Evolutionary conservation across 208 protist genomes (phyloP), one percentile per base, ranked within the genome.

Genomic region (Leishmania mexicana): DNA sequence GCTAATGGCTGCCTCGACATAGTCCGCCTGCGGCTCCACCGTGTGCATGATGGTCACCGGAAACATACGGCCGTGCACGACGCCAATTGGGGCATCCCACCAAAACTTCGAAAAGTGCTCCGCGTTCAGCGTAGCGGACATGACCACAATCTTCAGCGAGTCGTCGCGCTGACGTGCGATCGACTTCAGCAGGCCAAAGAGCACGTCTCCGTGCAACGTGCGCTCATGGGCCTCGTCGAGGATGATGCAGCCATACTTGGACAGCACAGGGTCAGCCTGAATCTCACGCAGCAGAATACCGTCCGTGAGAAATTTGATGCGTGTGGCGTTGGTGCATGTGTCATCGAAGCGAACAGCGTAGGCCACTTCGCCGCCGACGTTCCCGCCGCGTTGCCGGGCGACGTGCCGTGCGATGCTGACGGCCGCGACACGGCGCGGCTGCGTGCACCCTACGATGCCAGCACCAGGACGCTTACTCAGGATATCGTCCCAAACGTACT

Each of bases 161-260:
- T 86, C 62, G 58, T 89, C 79, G 24, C 96, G 88, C 38, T 90
- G 73, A 24, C 88, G 84, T 2, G 89, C 86, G 70, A 98, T 93
- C n/a, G 90, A 83, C 81, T 98, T 99, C 17, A 98, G 87, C 65
- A 99, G 81, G 42, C 95, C 96, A 87, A 98, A 98, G 28, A 99
- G 87, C 0, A 98, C 92, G 80, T 99, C 97, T 17, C 93, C 94
- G 82, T 98, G 94, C 73, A 99, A 94, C 7, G 99, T 99, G 57
- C 99, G 92, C 92, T 99, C 99, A 93, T 99, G 99, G 21, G 99
- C 99, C 92, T 99, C 99, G 91, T 99, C 99, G n/a, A 99, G 94
- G 76, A 99, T 99, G 51, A 99, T 97, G 75, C 98, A 97, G 65
- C 92, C 92, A 87, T 99, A 99, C 67, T 96, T 86, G 49, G 67